Conservation (phyloP, 495 filamentous ascomycete genomes). For the Aspergillus baeticus region DNA sequence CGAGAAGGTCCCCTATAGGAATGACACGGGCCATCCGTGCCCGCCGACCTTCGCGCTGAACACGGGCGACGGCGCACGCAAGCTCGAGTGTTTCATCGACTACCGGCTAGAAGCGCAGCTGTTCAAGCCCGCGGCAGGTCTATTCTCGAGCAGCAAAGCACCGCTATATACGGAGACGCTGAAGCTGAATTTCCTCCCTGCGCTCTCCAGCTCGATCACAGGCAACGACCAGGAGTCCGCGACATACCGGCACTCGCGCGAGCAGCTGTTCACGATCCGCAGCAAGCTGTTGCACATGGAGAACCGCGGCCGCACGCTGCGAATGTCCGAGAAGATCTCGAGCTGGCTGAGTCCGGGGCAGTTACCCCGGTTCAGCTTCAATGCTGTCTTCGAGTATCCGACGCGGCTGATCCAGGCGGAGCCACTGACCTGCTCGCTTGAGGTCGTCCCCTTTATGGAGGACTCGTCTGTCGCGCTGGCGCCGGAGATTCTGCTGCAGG, state of each 20-base stretch:
- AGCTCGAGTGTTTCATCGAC: slow-evolving; percentile 11
- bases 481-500: slow-evolving; percentile 13
- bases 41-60: slow-evolving; percentile 13
- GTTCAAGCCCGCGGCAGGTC: slow-evolving; percentile 1
- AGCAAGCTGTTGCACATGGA: slow-evolving; percentile 13
- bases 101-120: slow-evolving; percentile 13
- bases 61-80: not conserved
- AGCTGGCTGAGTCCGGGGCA: slow-evolving; percentile 10
- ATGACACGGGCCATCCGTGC: slow-evolving; percentile 10
- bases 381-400: slow-evolving; percentile 9
- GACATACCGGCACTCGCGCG: not conserved
- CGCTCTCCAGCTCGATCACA: not conserved
- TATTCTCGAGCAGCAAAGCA: slow-evolving; percentile 2
- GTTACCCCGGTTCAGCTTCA: slow-evolving; percentile 15
- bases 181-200: slow-evolving; percentile 8
- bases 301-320: slow-evolving; percentile 9
- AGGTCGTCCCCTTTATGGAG: not conserved
- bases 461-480: not conserved
- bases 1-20: slow-evolving; percentile 12
- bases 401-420: slow-evolving; percentile 2
- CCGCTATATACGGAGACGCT: slow-evolving; percentile 2
- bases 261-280: slow-evolving; percentile 11
- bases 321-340: slow-evolving; percentile 7
- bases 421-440: slow-evolving; percentile 7
- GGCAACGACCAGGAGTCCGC: not conserved